A percentile compares a stretch with the other conserved stretches of the same genome.
Evolutionary conservation across 1,139 yeast species (phyloP).

Genomic region (Hansenula anomala): DNA sequence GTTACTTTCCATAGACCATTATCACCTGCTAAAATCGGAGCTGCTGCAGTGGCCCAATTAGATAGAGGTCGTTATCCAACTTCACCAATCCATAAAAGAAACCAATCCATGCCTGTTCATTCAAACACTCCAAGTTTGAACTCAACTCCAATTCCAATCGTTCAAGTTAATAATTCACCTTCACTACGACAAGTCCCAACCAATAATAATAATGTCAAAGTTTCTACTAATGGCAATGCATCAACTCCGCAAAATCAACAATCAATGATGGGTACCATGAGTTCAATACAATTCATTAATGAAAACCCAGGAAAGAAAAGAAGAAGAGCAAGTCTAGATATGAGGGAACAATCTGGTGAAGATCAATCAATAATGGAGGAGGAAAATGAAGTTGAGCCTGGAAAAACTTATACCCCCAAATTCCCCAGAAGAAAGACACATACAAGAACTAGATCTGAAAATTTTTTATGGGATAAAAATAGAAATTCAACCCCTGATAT

Average conservation of each 20-base stretch:
- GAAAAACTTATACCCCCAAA: no score
- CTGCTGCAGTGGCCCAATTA: slow-evolving; percentile 62
- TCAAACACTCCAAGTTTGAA: background rate
- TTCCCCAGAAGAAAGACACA: slow-evolving; percentile 5
- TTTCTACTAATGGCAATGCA: background rate
- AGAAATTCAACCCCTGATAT: no score
- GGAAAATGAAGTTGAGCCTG: background rate
- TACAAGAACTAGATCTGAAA: slow-evolving; percentile 12
- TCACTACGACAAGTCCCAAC: background rate
- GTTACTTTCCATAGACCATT: slow-evolving; percentile 32
- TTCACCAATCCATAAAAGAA: slow-evolving; percentile 24
- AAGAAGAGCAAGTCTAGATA: slow-evolving; percentile 13
- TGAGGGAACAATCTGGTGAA: background rate
- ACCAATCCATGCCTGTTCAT: slow-evolving; percentile 22
- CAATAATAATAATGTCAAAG: no score
- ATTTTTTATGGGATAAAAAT: slow-evolving; percentile 3
- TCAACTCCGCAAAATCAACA: slow-evolving; percentile 8
- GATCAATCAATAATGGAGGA: background rate
- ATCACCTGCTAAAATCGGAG: slow-evolving; percentile 72
- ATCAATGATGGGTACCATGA: slow-evolving; percentile 23
- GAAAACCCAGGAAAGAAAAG: slow-evolving; percentile 22
- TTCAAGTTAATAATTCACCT: background rate
- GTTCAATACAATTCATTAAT: slow-evolving; percentile 19
- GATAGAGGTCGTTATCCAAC: slow-evolving; percentile 21
- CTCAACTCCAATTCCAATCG: background rate